These are phyloP conservation scores for Annulohypoxylon nitens DNA, from an alignment of 495 filamentous ascomycete genomes.

Conservation along the genomic window DNA sequence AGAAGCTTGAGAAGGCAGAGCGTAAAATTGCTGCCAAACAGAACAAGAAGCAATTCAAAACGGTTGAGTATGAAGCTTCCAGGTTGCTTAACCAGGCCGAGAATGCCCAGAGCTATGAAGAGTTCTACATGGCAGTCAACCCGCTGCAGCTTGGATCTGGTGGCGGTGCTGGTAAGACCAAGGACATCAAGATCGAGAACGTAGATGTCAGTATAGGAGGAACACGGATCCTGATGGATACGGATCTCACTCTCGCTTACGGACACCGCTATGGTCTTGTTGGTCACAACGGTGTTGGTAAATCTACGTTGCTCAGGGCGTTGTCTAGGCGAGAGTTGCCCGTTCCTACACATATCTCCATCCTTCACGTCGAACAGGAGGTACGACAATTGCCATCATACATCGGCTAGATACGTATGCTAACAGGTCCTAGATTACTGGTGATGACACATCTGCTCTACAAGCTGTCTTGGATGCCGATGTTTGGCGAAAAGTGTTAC, in stretches of 20 bases:
- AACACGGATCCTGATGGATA: slow-evolving; percentile 88
- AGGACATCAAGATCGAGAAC: slow-evolving; percentile 98
- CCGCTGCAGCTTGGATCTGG: slow-evolving; percentile 86
- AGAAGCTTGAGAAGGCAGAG: slow-evolving; percentile 99
- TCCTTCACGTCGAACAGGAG: slow-evolving; percentile 99
- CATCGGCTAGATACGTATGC: slow-evolving; percentile 10
- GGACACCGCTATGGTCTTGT: slow-evolving; percentile 96
- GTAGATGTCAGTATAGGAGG: slow-evolving; percentile 95
- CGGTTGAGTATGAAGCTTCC: slow-evolving; percentile 96
- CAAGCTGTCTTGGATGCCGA: slow-evolving; percentile 98
- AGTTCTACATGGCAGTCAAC: slow-evolving; percentile 99
- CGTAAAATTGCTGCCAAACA: slow-evolving; percentile 98
- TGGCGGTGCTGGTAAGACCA: slow-evolving; percentile 81
- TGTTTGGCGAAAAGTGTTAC: slow-evolving; percentile 96
- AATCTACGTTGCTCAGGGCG: slow-evolving; percentile 92
- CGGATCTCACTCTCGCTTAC: slow-evolving; percentile 88
- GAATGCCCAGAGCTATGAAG: slow-evolving; percentile 94
- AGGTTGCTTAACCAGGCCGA: slow-evolving; percentile 85
- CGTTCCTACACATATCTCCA: slow-evolving; percentile 96
- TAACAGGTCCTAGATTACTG: slow-evolving; percentile 75
- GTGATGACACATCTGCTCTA: slow-evolving; percentile 94
- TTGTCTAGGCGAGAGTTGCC: slow-evolving; percentile 93
- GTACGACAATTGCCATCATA: slow-evolving; percentile 58
- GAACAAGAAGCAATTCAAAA: slow-evolving; percentile 98
- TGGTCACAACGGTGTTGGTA: slow-evolving; percentile 99